Evolutionary conservation across 2,329 filamentous ascomycete species (phyloP).

Genomic region (Pezicula carpinea): DNA sequence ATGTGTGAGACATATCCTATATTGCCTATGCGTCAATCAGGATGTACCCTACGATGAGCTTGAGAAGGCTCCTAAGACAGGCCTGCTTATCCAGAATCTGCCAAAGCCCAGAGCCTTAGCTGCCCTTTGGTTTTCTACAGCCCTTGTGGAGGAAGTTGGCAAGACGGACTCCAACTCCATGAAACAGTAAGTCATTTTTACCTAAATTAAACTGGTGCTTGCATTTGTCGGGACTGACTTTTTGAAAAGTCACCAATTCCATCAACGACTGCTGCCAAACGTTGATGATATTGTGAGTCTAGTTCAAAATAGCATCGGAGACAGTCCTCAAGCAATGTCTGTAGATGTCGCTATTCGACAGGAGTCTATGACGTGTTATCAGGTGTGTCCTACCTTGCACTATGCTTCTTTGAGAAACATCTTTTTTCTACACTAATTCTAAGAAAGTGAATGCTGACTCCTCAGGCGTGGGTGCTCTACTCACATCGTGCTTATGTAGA

Average conservation of each 20-base stretch:
- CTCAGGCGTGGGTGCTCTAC: conserved; percentile 69
- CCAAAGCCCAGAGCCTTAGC: conserved; percentile 48
- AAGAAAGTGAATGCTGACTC: conserved; percentile 7
- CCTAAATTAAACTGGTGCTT: conserved; percentile 5
- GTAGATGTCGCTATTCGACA: conserved; percentile 39
- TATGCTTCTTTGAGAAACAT: not conserved
- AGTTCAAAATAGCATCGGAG: conserved; percentile 36
- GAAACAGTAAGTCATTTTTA: conserved; percentile 40
- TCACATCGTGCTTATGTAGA: conserved; percentile 59
- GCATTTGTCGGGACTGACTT: not conserved
- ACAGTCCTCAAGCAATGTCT: conserved; percentile 34
- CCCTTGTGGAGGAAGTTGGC: conserved; percentile 61
- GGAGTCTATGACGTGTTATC: conserved; percentile 56
- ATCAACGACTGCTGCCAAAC: conserved; percentile 47
- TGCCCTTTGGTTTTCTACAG: conserved; percentile 60
- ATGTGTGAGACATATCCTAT: conserved; percentile 59
- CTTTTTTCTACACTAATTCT: conserved; percentile 7
- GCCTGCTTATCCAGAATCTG: conserved; percentile 41
- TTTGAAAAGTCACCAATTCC: conserved; percentile 35
- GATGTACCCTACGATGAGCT: conserved; percentile 44
- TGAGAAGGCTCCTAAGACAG: conserved; percentile 36
- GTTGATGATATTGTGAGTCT: conserved; percentile 44
- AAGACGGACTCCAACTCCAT: conserved; percentile 61
- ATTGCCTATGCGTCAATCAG: conserved; percentile 48
- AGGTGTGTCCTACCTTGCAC: conserved; percentile 38